Evolutionary conservation across 192 early-diverging fungal species (phyloP), one percentile per base, ranked within the genome.

Genomic region (Blastocladiella britannica): DNA sequence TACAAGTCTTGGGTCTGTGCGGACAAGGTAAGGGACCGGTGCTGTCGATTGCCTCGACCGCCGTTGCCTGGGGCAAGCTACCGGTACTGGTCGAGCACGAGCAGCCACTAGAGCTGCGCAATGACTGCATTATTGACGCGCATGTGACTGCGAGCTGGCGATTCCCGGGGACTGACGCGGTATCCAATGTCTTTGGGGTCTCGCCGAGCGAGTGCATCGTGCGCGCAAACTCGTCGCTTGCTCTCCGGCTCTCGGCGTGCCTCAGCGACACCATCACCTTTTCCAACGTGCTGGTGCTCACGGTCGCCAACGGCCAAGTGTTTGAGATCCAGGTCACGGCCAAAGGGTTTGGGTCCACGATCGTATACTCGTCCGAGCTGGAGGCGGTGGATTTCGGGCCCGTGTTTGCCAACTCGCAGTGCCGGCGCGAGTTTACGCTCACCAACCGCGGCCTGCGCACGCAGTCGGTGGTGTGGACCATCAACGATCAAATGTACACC

Each of bases 21-120:
- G 74, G 65, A 1, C 66, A 62, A 29, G 79, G 79, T 5, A 72
- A 78, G 26, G 79, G 79, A 0, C 79, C 79, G 23, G 63, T 67
- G 51, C 64, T 79, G 9, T 24, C 63, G 3, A 51, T 81, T 7
- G 73, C 71, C 5, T 53, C 61, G 3, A 71, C 60, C 28, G 73
- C 76, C 53, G 43, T 81, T 12, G 71, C 70, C 51, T 81, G 74
- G 74, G 75, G 75, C 0, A 77, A 73, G 29, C 78, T 81, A 15
- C 65, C 62, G 8, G 79, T 80, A 15, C 53, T 81, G 56, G 62
- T 65, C 28, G 28, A 64, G 7, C 24, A 55, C 5, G 5, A 55
- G 7, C 22, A 60, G 23, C 28, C 31, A 5, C 52, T 81, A 5
- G 58, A 51, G 2, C 54, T 81, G 28, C 57, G 52, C 12, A 81